Percentiles rank a stretch among this genome's conserved stretches.
phyloP scores from a whole-genome alignment of 1,139 yeast species.

The Meyerozyma carpophila region DNA sequence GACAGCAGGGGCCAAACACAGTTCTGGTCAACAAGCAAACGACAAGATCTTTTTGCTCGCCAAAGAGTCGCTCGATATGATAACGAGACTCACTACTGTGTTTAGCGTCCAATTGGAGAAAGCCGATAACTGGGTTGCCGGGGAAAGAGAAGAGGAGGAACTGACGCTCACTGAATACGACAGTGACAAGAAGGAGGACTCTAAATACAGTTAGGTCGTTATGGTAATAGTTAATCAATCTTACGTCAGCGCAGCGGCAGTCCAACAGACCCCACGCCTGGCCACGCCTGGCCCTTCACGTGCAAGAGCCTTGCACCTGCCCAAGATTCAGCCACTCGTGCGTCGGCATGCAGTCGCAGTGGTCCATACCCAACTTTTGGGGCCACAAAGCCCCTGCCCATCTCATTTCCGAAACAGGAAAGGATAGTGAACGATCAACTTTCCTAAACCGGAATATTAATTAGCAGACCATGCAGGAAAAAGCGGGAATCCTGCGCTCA shows the following conservation, averaged over 20 bases:
- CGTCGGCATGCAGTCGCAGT: background rate
- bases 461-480: background rate
- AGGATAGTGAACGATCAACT: background rate
- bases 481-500: too few relatives aligned
- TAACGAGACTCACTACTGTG: constrained; percentile 72
- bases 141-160: constrained; percentile 23
- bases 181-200: constrained; percentile 1
- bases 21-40: constrained; percentile 34
- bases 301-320: too few relatives aligned
- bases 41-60: constrained; percentile 77
- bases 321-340: too few relatives aligned
- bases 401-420: background rate
- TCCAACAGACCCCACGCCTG: too few relatives aligned
- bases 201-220: background rate
- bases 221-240: background rate
- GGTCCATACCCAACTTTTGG: background rate
- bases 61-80: constrained; percentile 85
- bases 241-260: too few relatives aligned
- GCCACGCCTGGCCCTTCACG: background rate
- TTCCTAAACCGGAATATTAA: background rate
- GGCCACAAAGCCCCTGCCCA: background rate
- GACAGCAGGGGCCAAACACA: constrained; percentile 14
- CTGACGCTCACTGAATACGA: background rate
- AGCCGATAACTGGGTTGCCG: constrained; percentile 79
- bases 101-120: constrained; percentile 78